Conservation (phyloP, 2,329 filamentous ascomycete genomes). For the Xylariomycetidae sp. region DNA sequence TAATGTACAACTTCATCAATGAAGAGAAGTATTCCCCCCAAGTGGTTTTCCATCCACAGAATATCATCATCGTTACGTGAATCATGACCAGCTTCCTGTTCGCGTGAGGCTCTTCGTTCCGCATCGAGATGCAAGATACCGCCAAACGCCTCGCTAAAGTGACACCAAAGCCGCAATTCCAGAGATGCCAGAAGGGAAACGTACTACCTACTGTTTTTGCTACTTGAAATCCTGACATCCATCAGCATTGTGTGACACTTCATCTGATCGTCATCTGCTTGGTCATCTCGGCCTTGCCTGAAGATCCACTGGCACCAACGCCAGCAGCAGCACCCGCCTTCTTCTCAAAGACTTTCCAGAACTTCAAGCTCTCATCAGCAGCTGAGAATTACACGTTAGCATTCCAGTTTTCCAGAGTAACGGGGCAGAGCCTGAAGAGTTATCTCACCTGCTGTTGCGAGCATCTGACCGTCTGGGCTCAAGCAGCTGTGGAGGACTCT, state of each 20-base stretch:
- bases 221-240: slow-evolving; percentile 14
- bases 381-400: no score
- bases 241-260: slow-evolving; percentile 21
- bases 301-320: slow-evolving; percentile 60
- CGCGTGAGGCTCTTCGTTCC: no score
- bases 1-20: slow-evolving; percentile 6
- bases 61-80: slow-evolving; percentile 15
- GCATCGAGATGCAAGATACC: no score
- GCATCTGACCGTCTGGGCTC: slow-evolving; percentile 95
- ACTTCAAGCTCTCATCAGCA: slow-evolving; percentile 95
- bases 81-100: slow-evolving; percentile 23
- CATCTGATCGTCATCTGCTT: slow-evolving; percentile 96
- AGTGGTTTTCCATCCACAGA: slow-evolving; percentile 9
- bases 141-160: slow-evolving; percentile 26
- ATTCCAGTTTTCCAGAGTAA: no score
- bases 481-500: slow-evolving; percentile 94
- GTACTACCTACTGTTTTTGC: slow-evolving; percentile 25
- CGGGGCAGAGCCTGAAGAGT: no score
- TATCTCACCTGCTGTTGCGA: slow-evolving; percentile 82
- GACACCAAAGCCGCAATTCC: slow-evolving; percentile 21
- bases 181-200: slow-evolving; percentile 25
- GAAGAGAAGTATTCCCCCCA: slow-evolving; percentile 9
- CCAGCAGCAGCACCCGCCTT: slow-evolving; percentile 73
- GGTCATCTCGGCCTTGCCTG: slow-evolving; percentile 76
- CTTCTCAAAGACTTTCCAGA: slow-evolving; percentile 99